A percentile compares a stretch with the other conserved stretches of the same genome.
These are phyloP conservation scores for Trametes versicolor DNA, from an alignment of 1,284 basidiomycete species.

Conservation along the genomic window DNA sequence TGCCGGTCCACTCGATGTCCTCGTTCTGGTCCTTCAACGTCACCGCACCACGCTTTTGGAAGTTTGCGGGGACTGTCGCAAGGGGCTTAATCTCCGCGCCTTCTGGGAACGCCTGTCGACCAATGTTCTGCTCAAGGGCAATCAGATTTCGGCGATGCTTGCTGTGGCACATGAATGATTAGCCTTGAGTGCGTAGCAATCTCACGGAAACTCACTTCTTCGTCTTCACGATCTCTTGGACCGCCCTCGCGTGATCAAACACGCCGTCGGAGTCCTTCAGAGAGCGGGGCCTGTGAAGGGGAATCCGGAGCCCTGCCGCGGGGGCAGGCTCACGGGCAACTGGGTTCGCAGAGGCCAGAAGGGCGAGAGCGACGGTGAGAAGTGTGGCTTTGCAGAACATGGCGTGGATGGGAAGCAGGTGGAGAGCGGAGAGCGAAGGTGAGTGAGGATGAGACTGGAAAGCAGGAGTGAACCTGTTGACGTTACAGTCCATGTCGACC, in stretches of 20 bases:
- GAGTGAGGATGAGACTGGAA: not conserved
- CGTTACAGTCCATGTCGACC: not conserved
- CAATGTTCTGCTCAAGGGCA: conserved; percentile 38
- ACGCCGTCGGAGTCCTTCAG: conserved; percentile 38
- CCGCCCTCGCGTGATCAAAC: conserved; percentile 34
- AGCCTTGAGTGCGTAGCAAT: not conserved
- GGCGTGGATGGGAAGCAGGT: not conserved
- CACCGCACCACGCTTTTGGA: conserved; percentile 24
- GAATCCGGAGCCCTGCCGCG: conserved; percentile 29
- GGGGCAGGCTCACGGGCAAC: conserved; percentile 17
- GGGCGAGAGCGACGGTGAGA: conserved; percentile 35
- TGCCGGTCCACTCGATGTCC: conserved; percentile 35
- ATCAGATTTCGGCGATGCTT: conserved; percentile 37
- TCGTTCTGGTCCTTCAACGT: conserved; percentile 31
- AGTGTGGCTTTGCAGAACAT: conserved; percentile 41
- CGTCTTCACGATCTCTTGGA: conserved; percentile 31
- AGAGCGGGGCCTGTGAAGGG: conserved; percentile 35
- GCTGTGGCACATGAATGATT: conserved; percentile 18
- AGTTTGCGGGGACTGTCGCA: conserved; percentile 17
- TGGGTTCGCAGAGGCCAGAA: conserved; percentile 36
- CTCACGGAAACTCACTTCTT: conserved; percentile 28
- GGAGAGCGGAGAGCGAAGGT: not conserved
- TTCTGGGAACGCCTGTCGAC: conserved; percentile 21
- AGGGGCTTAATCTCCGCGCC: conserved; percentile 25
- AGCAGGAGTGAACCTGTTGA: conserved; percentile 23